A percentile compares a stretch with the other conserved stretches of the same genome.
These are phyloP conservation scores for Mycena chlorophos DNA, from an alignment of 768 basidiomycete genomes.

Conservation along the genomic window DNA sequence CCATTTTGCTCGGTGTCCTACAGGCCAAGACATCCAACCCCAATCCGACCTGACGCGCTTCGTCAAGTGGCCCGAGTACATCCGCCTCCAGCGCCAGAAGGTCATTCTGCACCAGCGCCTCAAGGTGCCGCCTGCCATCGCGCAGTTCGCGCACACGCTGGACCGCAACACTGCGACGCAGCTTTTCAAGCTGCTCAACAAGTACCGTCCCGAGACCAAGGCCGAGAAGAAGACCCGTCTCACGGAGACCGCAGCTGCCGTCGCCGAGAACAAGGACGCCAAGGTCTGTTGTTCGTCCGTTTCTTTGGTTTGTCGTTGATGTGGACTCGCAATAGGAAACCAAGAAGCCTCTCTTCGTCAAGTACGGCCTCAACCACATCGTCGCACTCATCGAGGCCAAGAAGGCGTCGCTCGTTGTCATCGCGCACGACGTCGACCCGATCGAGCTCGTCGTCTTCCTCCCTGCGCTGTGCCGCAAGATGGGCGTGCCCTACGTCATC, in stretches of 20 bases:
- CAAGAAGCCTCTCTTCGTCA: slow-evolving; percentile 95
- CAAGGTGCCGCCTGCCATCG: slow-evolving; percentile 97
- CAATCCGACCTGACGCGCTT: slow-evolving; percentile 91
- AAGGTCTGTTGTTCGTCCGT: slow-evolving; percentile 40
- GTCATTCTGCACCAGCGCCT: slow-evolving; percentile 96
- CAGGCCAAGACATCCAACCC: slow-evolving; percentile 93
- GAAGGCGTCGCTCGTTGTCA: slow-evolving; percentile 94
- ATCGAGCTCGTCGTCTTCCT: slow-evolving; percentile 99
- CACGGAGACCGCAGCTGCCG: slow-evolving; percentile 69
- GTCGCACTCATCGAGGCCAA: slow-evolving; percentile 96
- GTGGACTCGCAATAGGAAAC: slow-evolving; percentile 48
- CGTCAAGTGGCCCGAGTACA: slow-evolving; percentile 99
- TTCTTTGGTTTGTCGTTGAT: neutral
- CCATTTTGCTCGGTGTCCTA: neutral
- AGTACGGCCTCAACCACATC: slow-evolving; percentile 96
- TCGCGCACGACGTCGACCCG: slow-evolving; percentile 97
- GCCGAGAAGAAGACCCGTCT: slow-evolving; percentile 97
- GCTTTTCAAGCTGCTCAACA: slow-evolving; percentile 97
- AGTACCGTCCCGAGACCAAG: slow-evolving; percentile 93
- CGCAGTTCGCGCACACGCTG: slow-evolving; percentile 93
- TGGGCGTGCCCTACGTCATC: slow-evolving; percentile 98
- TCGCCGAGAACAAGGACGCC: slow-evolving; percentile 75
- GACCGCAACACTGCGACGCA: slow-evolving; percentile 99
- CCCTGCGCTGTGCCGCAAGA: slow-evolving; percentile 97
- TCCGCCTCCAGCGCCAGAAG: slow-evolving; percentile 97